Evolutionary conservation across 768 basidiomycete species (phyloP).

Genomic region (Coprinopsis sp.): DNA sequence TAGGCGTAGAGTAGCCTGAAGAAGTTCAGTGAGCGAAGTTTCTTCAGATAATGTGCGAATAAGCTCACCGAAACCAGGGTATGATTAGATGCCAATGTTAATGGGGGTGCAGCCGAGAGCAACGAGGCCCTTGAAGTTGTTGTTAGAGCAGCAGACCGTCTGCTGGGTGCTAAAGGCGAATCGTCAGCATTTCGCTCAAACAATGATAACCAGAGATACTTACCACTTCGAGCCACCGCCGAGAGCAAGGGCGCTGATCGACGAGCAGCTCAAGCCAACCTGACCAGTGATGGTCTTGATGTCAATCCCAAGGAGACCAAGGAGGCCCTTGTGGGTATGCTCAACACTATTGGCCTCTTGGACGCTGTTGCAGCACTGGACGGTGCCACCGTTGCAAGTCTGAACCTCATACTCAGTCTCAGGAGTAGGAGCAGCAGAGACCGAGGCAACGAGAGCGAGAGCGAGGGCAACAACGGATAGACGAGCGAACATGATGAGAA

Average conservation of each 20-base stretch:
- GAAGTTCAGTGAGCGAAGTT: no score
- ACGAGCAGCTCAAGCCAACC: slow-evolving; percentile 20
- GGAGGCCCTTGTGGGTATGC: neutral
- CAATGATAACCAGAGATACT: neutral
- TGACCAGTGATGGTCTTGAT: slow-evolving; percentile 9
- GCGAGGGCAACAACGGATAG: neutral
- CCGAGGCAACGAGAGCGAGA: neutral
- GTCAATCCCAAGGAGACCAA: slow-evolving; percentile 12
- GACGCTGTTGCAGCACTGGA: slow-evolving; percentile 3
- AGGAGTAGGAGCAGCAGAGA: neutral
- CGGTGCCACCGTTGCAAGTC: slow-evolving; percentile 1
- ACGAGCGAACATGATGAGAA: slow-evolving; percentile 5
- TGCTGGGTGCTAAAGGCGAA: slow-evolving; percentile 17
- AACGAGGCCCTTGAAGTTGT: slow-evolving; percentile 26
- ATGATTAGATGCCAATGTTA: slow-evolving; percentile 23
- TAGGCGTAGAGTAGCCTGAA: no score
- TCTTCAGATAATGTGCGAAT: no score
- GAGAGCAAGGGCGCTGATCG: slow-evolving; percentile 18
- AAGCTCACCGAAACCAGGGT: no score
- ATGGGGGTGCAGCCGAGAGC: slow-evolving; percentile 27
- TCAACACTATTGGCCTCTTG: neutral
- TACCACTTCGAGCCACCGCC: slow-evolving; percentile 20
- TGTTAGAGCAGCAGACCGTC: slow-evolving; percentile 28
- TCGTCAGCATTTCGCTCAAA: neutral
- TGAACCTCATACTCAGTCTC: neutral